Percentiles rank a stretch among this genome's conserved stretches.
Conservation (phyloP, 768 basidiomycete species). For the Russula dissimulans region DNA sequence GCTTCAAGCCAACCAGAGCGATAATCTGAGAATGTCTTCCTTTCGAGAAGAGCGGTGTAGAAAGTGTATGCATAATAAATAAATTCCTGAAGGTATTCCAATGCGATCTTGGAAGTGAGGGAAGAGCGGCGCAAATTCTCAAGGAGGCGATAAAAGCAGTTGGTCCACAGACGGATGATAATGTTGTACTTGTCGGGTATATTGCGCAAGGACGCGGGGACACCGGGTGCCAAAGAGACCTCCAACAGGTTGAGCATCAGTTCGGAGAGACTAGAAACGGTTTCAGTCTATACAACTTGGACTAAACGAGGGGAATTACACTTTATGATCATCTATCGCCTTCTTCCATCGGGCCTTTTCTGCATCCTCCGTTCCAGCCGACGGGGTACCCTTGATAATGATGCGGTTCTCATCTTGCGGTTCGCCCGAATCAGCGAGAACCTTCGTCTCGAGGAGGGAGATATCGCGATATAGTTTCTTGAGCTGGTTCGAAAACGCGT, state of each 20-base stretch:
- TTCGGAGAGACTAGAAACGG: conserved; percentile 68
- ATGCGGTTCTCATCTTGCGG: conserved; percentile 38
- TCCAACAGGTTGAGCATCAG: conserved; percentile 81
- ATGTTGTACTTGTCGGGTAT: conserved; percentile 96
- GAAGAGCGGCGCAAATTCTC: conserved; percentile 85
- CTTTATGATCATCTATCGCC: conserved; percentile 72
- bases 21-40: conserved; percentile 59
- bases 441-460: conserved; percentile 65
- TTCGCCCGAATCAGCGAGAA: conserved; percentile 52
- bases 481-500: conserved; percentile 63
- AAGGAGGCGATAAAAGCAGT: conserved; percentile 82
- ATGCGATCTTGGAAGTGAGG: conserved; percentile 53
- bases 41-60: conserved; percentile 84
- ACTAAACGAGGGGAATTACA: conserved; percentile 38
- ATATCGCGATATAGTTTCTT: conserved; percentile 81
- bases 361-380: conserved; percentile 42
- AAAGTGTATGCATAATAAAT: conserved; percentile 94
- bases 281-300: background rate
- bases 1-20: conserved; percentile 90
- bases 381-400: conserved; percentile 26
- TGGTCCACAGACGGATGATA: conserved; percentile 86
- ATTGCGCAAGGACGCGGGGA: conserved; percentile 81
- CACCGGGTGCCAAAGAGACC: conserved; percentile 75
- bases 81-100: conserved; percentile 90
- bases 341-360: conserved; percentile 73